These are phyloP conservation scores for Otatea glauca DNA, from an alignment of 176 grass and related monocot species.

Conservation along the genomic window DNA sequence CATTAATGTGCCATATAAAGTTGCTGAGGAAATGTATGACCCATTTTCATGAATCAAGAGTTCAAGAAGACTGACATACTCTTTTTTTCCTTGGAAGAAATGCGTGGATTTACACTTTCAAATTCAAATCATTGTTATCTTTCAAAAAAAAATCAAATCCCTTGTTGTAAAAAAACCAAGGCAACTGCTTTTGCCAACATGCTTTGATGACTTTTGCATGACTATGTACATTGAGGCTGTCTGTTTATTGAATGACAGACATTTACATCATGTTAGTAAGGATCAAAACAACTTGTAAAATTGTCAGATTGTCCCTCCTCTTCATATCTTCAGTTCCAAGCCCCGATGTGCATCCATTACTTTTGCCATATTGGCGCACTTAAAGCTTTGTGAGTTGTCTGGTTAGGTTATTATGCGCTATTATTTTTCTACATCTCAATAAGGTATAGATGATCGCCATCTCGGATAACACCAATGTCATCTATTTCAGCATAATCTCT, in stretches of 20 bases:
- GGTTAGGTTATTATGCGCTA: constrained; percentile 34
- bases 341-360: constrained; percentile 4
- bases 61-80: not conserved
- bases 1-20: not conserved
- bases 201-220: constrained; percentile 28
- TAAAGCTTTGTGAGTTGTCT: not conserved
- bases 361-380: constrained; percentile 25
- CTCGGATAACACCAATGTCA: constrained; percentile 76
- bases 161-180: constrained; percentile 2
- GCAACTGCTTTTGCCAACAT: constrained; percentile 3
- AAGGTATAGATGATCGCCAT: constrained; percentile 84
- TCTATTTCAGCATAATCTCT: constrained; percentile 92
- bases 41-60: not conserved
- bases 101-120: not conserved
- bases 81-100: constrained; percentile 9
- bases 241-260: constrained; percentile 22
- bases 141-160: not conserved
- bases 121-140: not conserved
- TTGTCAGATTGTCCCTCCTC: constrained; percentile 3
- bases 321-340: constrained; percentile 31
- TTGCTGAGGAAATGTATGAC: not conserved
- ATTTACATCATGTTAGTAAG: constrained; percentile 41
- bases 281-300: constrained; percentile 35
- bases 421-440: constrained; percentile 51
- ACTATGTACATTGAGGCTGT: not conserved